These are phyloP conservation scores for Betula pendula DNA, from an alignment of 306 rosid species.

Conservation along the genomic window DNA sequence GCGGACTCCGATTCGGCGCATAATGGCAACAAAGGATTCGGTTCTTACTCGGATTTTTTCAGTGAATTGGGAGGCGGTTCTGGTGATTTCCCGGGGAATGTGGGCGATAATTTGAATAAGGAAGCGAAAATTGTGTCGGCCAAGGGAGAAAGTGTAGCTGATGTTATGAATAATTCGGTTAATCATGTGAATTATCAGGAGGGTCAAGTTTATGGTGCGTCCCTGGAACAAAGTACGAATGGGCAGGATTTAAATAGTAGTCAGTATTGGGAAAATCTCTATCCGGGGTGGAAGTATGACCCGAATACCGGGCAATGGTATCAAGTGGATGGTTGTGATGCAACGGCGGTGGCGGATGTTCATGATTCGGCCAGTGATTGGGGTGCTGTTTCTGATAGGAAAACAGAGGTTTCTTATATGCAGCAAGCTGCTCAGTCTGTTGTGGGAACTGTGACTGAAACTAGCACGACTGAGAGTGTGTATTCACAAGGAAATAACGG, in stretches of 20 bases:
- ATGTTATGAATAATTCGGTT: constrained; percentile 33
- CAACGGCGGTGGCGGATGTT: constrained; percentile 19
- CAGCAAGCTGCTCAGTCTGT: constrained; percentile 57
- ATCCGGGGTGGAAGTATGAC: constrained; percentile 89
- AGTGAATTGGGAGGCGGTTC: constrained; percentile 58
- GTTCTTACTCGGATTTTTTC: constrained; percentile 78
- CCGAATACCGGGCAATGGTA: constrained; percentile 67
- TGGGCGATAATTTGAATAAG: constrained; percentile 23
- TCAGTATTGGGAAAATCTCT: constrained; percentile 70
- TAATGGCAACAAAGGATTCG: constrained; percentile 51
- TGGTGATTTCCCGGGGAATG: constrained; percentile 31
- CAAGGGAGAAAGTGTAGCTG: constrained; percentile 34
- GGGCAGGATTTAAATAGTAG: constrained; percentile 57
- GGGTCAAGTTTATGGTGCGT: constrained; percentile 43
- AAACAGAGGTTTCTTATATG: constrained; percentile 48
- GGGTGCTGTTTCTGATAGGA: constrained; percentile 42
- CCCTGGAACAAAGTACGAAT: constrained; percentile 32
- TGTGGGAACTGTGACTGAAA: constrained; percentile 52
- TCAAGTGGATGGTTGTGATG: constrained; percentile 52
- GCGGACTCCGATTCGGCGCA: constrained; percentile 44
- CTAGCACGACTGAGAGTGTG: constrained; percentile 47
- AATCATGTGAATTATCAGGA: constrained; percentile 44
- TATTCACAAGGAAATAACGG: constrained; percentile 59
- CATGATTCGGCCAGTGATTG: constrained; percentile 41
- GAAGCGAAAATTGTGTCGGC: constrained; percentile 26